Evolutionary conservation across 441 rosid species (phyloP).

Genomic region (Metrosideros polymorpha): DNA sequence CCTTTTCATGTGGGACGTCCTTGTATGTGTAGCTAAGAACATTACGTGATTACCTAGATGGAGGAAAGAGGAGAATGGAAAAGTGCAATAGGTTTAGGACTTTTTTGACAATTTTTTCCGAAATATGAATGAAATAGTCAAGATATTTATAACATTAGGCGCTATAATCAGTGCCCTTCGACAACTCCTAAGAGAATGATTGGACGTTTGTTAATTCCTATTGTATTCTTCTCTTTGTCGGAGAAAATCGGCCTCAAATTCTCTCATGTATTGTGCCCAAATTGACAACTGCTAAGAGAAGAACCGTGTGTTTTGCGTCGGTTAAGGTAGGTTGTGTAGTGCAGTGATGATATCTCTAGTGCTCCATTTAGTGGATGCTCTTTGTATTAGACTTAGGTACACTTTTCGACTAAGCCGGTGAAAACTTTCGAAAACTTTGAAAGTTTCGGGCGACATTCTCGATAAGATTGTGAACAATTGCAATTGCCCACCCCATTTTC

Average conservation of each 20-base stretch:
- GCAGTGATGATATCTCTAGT: too few relatives aligned
- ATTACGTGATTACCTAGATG: not conserved
- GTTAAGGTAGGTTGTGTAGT: not conserved
- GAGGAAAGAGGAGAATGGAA: not conserved
- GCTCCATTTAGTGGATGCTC: too few relatives aligned
- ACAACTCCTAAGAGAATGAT: not conserved
- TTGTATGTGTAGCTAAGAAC: not conserved
- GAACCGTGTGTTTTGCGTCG: not conserved
- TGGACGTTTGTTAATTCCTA: not conserved
- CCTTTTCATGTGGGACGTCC: not conserved
- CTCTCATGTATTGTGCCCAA: not conserved
- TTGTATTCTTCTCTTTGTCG: not conserved
- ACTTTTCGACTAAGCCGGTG: not conserved
- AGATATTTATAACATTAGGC: not conserved
- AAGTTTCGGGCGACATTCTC: not conserved
- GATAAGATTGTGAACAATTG: not conserved
- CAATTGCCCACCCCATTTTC: not conserved
- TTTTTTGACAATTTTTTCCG: not conserved
- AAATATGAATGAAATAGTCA: not conserved
- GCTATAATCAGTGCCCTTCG: not conserved
- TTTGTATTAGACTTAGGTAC: not conserved
- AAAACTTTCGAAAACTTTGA: not conserved
- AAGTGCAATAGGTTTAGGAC: not conserved
- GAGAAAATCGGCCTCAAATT: not conserved
- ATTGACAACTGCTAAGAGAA: not conserved